A percentile compares a stretch with the other conserved stretches of the same genome.
Conservation (phyloP, 139 green algal species). For the Axilococcus clingmanii region DNA sequence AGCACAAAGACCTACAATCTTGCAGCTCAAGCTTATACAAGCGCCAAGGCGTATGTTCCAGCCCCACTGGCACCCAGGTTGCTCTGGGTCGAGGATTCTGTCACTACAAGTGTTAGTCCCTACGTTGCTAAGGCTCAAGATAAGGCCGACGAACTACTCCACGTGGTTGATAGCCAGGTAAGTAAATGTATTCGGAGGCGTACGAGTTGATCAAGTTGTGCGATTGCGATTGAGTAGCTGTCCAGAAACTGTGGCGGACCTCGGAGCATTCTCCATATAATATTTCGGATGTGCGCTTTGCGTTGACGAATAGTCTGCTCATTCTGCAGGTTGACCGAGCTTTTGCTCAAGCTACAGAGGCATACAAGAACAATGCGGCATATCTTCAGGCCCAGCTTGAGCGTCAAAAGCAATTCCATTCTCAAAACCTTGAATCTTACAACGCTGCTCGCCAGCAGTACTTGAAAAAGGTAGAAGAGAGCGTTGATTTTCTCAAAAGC, state of each 20-base stretch:
- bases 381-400: slow-evolving; percentile 16
- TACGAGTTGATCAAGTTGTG: background rate
- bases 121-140: slow-evolving; percentile 25
- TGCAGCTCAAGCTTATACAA: slow-evolving; percentile 10
- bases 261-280: background rate
- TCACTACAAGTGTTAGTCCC: slow-evolving; percentile 5
- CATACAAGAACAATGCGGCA: slow-evolving; percentile 21
- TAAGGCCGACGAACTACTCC: slow-evolving; percentile 17
- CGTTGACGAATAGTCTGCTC: background rate
- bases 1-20: slow-evolving; percentile 3
- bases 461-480: slow-evolving; percentile 35
- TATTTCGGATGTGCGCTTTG: background rate
- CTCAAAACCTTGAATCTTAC: slow-evolving; percentile 31
- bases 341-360: slow-evolving; percentile 4
- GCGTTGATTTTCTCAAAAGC: slow-evolving; percentile 27
- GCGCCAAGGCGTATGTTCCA: slow-evolving; percentile 15
- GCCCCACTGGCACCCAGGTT: slow-evolving; percentile 3
- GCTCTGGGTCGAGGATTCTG: slow-evolving; percentile 6
- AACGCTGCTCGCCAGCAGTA: slow-evolving; percentile 28
- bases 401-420: slow-evolving; percentile 27
- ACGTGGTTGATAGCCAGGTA: slow-evolving; percentile 15
- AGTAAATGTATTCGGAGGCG: background rate
- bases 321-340: slow-evolving; percentile 22
- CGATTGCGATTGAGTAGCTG: background rate
- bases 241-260: background rate